Evolutionary conservation across 2,329 filamentous ascomycete species (phyloP).

Genomic region (Alternaria viburni): DNA sequence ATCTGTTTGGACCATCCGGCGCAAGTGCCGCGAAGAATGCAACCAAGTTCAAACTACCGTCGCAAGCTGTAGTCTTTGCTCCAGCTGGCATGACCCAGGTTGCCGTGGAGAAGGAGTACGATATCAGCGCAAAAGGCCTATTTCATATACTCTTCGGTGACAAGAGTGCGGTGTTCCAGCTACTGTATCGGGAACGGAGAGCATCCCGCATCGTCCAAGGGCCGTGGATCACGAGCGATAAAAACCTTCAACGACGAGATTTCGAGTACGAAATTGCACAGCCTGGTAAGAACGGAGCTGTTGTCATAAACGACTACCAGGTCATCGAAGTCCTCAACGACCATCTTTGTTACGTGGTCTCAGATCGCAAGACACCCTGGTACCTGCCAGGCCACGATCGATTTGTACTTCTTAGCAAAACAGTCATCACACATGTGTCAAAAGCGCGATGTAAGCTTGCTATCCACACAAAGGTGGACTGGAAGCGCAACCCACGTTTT

Average conservation of each 20-base stretch:
- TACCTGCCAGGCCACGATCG: slow-evolving; percentile 81
- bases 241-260: slow-evolving; percentile 74
- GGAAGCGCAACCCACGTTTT: slow-evolving; percentile 66
- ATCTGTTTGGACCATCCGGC: slow-evolving; percentile 57
- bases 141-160: slow-evolving; percentile 98
- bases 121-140: slow-evolving; percentile 89
- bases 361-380: slow-evolving; percentile 72
- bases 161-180: slow-evolving; percentile 91
- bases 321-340: slow-evolving; percentile 72
- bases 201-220: slow-evolving; percentile 72
- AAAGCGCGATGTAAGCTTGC: slow-evolving; percentile 93
- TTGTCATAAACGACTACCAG: slow-evolving; percentile 79
- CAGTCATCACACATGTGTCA: slow-evolving; percentile 90
- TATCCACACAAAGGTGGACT: slow-evolving; percentile 86
- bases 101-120: slow-evolving; percentile 80
- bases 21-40: slow-evolving; percentile 54
- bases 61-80: slow-evolving; percentile 80
- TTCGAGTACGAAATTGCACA: slow-evolving; percentile 80
- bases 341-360: slow-evolving; percentile 70
- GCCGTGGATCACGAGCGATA: slow-evolving; percentile 77
- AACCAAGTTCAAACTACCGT: slow-evolving; percentile 81
- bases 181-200: slow-evolving; percentile 76
- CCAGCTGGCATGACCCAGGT: slow-evolving; percentile 80
- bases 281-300: slow-evolving; percentile 32
- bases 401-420: slow-evolving; percentile 85